Evolutionary conservation across 306 rosid species (phyloP), one percentile per base, ranked within the genome.

Genomic region (Prunus davidiana): DNA sequence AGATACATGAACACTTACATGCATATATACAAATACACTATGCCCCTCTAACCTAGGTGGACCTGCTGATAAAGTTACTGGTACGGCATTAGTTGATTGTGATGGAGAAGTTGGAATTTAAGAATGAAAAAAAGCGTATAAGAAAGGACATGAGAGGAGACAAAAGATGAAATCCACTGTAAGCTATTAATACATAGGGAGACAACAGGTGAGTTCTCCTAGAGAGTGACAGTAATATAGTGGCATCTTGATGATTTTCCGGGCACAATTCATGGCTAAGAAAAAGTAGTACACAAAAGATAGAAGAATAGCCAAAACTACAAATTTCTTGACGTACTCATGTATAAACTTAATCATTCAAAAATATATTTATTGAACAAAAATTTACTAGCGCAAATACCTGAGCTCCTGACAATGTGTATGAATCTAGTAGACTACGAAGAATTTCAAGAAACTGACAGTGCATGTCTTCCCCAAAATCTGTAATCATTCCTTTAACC

Each of bases 361-460:
- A 46, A 24, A 66, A 76, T 63, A 58, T 47, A 69, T 19, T 56
- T 74, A 47, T 43, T 28, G 6, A 27, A 52, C 58, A 63, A 22
- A 66, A 18, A 50, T 14, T 64, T 66, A 68, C 30, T 41, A 8
- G 7, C 55, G 61, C 51, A 78, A 64, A 63, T 76, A 94, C 98
- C 97, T 94, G 98, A 5, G 89, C 89, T 82, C 95, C 98, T 72
- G 97, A 78, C 87, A 94, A 76, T 3, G 96, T 84, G 82, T 87
- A 82, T 6, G 97, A 91, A 87, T 94, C 97, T 85, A 94, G 83
- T 57, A 94, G 83, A 82, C 87, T 86, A 63, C 98, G 97, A 84
- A 94, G 96, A 84, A 94, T 94, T 89, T 94, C 98, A 85, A 91
- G 96, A 83, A 94, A 94, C 87, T 94, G 98, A 78, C 98, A 94